These are phyloP conservation scores for Fusarium kyushuense DNA, from an alignment of 2,329 filamentous ascomycete genomes.

Conservation along the genomic window DNA sequence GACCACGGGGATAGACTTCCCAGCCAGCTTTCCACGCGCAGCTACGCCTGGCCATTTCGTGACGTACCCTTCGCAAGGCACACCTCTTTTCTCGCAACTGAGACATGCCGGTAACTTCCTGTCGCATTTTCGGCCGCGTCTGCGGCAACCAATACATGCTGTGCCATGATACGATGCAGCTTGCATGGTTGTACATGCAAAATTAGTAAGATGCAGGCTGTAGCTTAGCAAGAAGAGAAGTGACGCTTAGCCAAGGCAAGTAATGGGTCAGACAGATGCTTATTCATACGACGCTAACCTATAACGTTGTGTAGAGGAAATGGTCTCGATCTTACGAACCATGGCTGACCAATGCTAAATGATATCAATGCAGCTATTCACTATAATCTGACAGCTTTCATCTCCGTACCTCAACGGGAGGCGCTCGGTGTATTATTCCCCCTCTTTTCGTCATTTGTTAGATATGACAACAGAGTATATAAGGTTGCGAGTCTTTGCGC, in stretches of 20 bases:
- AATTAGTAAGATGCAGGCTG: not conserved
- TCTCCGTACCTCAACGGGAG: not conserved
- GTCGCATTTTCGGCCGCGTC: not conserved
- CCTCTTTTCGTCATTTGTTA: not conserved
- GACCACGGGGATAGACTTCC: conserved; percentile 12
- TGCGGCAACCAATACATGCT: not conserved
- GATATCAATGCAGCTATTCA: not conserved
- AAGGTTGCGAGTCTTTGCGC: not conserved
- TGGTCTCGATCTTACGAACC: not conserved
- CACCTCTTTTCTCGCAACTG: conserved; percentile 7
- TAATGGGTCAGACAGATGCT: not conserved
- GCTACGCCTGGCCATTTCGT: conserved; percentile 21
- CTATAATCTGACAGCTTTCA: not conserved
- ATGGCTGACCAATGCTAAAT: conserved; percentile 5
- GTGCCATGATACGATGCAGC: not conserved
- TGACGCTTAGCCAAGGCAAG: not conserved
- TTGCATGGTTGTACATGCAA: not conserved
- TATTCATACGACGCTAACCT: not conserved
- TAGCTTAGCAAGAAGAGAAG: not conserved
- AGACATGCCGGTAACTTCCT: conserved; percentile 4
- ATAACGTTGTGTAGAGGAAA: not conserved
- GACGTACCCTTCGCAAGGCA: conserved; percentile 16
- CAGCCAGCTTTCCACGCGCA: conserved; percentile 13
- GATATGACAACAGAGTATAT: not conserved
- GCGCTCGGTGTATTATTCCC: not conserved